Percentiles rank a stretch among this genome's conserved stretches.
Conservation (phyloP, 140 eudicot species). For the Anethum foeniculum region DNA sequence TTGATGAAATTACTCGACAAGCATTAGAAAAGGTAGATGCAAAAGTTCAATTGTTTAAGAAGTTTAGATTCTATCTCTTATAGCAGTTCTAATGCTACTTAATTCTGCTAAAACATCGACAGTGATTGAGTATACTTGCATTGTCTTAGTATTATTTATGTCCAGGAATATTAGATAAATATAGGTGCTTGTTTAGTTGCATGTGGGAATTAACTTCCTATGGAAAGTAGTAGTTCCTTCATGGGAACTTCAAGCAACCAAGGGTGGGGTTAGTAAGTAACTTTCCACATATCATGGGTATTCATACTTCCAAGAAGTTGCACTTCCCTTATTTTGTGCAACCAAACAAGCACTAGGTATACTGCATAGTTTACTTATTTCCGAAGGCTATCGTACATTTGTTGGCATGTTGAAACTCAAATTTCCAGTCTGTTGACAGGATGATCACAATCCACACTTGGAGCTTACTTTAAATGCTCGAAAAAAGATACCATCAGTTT, state of each 20-base stretch:
- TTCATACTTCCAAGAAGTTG: no score
- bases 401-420: constrained; percentile 1
- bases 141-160: not conserved
- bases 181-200: not conserved
- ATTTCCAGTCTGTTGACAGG: constrained; percentile 34
- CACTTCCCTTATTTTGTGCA: no score
- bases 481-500: constrained; percentile 80
- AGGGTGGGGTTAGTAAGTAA: no score
- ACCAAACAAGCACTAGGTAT: no score
- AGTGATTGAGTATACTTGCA: not conserved
- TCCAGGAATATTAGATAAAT: constrained; percentile 40
- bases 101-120: not conserved
- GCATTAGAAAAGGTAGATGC: constrained; percentile 64
- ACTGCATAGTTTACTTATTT: not conserved
- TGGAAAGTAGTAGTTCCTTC: no score
- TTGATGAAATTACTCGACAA: constrained; percentile 60
- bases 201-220: no score
- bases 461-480: constrained; percentile 82
- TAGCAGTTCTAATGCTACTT: not conserved
- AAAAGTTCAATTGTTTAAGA: not conserved
- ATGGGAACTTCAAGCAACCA: no score
- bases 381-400: not conserved
- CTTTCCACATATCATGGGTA: no score
- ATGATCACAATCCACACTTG: constrained; percentile 80
- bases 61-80: not conserved